Evolutionary conservation across 805 yeast genomes (phyloP).

Genomic region (Barnettozyma pratensis): DNA sequence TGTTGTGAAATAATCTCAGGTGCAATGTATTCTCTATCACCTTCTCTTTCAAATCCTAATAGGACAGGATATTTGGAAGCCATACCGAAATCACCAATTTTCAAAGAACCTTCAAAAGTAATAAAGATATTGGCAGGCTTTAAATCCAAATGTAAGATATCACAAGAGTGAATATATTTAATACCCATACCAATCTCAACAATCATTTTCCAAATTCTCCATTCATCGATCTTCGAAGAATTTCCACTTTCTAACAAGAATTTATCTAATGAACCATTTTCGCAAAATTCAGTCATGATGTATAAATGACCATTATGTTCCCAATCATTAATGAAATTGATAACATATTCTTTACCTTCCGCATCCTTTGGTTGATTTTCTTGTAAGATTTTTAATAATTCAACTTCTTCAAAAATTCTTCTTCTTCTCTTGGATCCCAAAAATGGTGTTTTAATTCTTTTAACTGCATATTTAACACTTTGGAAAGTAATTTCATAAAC

Average conservation of each 20-base stretch:
- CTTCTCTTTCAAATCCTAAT: conserved; percentile 77
- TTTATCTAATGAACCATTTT: conserved; percentile 82
- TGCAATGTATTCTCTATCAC: conserved; percentile 96
- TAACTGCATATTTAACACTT: conserved; percentile 72
- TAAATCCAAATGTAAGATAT: conserved; percentile 79
- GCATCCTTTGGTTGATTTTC: conserved; percentile 36
- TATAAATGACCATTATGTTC: conserved; percentile 70
- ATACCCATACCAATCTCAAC: conserved; percentile 79
- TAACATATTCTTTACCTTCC: conserved; percentile 72
- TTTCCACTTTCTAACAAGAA: conserved; percentile 76
- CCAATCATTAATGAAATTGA: conserved; percentile 83
- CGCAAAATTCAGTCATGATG: conserved; percentile 93
- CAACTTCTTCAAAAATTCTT: conserved; percentile 71
- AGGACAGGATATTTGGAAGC: conserved; percentile 78
- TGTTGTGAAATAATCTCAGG: conserved; percentile 87
- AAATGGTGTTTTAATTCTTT: conserved; percentile 69
- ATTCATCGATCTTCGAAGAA: conserved; percentile 80
- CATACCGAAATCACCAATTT: conserved; percentile 96
- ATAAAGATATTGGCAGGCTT: conserved; percentile 94
- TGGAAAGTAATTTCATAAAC: conserved; percentile 79
- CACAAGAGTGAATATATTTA: conserved; percentile 70
- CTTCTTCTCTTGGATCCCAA: conserved; percentile 52
- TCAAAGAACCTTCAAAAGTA: conserved; percentile 89
- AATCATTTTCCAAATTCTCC: conserved; percentile 96
- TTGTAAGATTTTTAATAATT: conserved; percentile 45